A percentile compares a stretch with the other conserved stretches of the same genome.
phyloP scores from a whole-genome alignment of 345 rosid genomes.

The Excoecaria cochinchinensis region DNA sequence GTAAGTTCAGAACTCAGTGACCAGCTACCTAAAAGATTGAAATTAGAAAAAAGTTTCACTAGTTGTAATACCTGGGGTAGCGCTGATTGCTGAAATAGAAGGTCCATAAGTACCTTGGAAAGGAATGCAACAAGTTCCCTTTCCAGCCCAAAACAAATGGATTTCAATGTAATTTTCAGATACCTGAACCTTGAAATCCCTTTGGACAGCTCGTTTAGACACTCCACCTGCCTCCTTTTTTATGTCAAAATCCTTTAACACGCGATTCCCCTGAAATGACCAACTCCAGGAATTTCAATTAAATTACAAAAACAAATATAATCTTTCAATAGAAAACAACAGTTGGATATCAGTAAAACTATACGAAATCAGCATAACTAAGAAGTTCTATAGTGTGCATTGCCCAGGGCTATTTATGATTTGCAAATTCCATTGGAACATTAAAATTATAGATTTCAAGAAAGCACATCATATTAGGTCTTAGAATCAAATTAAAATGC shows the following conservation, averaged over 20 bases:
- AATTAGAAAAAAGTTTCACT: background rate
- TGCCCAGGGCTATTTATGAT: background rate
- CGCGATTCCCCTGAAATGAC: slow-evolving; percentile 39
- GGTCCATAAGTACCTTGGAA: slow-evolving; percentile 6
- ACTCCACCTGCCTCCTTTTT: slow-evolving; percentile 48
- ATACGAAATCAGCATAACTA: too few relatives aligned
- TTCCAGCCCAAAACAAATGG: too few relatives aligned
- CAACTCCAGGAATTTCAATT: too few relatives aligned
- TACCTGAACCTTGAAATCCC: background rate
- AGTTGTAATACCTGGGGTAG: slow-evolving; percentile 44
- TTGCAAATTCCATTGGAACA: background rate
- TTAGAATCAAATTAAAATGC: background rate
- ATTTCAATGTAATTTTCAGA: too few relatives aligned
- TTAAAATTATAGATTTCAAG: background rate
- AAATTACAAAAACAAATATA: too few relatives aligned
- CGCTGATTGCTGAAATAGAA: slow-evolving; percentile 48
- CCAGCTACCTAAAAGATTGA: background rate
- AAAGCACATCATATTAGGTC: background rate
- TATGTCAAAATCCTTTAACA: slow-evolving; percentile 54
- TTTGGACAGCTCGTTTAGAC: background rate
- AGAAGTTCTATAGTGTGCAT: too few relatives aligned
- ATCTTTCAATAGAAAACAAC: too few relatives aligned
- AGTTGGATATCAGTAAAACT: too few relatives aligned
- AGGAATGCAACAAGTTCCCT: too few relatives aligned
- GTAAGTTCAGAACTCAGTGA: slow-evolving; percentile 18